Percentiles rank a stretch among this genome's conserved stretches.
Conservation (phyloP, 139 green algal species). For the Chlamydomonas sphaeroides region DNA sequence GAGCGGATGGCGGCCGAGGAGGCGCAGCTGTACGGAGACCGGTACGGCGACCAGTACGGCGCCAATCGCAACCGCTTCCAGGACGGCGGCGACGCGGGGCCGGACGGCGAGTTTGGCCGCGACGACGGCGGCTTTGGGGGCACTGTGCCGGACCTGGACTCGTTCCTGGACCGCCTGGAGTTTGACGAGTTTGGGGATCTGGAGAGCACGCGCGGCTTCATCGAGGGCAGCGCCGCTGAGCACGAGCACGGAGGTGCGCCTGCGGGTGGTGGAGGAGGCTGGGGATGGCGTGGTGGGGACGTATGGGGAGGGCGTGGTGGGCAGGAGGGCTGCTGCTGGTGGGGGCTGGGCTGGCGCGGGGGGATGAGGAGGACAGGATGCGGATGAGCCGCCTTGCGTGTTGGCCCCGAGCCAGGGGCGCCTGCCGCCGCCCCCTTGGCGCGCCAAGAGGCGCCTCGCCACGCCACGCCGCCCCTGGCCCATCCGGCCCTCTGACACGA, state of each 20-base stretch:
- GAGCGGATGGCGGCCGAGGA: not conserved
- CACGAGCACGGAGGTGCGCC: slow-evolving; percentile 25
- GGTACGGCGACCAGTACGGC: too few species aligned
- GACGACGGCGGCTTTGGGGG: too few species aligned
- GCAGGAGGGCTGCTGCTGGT: not conserved
- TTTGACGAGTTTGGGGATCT: slow-evolving; percentile 42
- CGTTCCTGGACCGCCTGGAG: slow-evolving; percentile 12
- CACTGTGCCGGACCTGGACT: not conserved
- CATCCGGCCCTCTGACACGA: too few species aligned
- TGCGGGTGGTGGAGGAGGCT: too few species aligned
- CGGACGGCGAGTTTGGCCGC: too few species aligned
- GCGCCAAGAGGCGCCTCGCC: not conserved
- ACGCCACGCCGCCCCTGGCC: not conserved
- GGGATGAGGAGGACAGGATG: not conserved
- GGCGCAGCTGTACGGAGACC: not conserved
- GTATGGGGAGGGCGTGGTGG: not conserved
- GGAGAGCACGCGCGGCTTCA: not conserved
- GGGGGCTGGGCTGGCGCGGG: not conserved
- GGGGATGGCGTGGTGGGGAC: too few species aligned
- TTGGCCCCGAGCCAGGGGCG: too few species aligned
- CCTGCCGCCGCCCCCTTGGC: too few species aligned
- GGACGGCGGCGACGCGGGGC: not conserved
- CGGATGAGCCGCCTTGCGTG: too few species aligned
- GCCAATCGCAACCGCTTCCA: too few species aligned
- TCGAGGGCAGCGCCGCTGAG: not conserved